These are phyloP conservation scores for Primulina tabacum DNA, from an alignment of 257 asterid species.

Conservation along the genomic window DNA sequence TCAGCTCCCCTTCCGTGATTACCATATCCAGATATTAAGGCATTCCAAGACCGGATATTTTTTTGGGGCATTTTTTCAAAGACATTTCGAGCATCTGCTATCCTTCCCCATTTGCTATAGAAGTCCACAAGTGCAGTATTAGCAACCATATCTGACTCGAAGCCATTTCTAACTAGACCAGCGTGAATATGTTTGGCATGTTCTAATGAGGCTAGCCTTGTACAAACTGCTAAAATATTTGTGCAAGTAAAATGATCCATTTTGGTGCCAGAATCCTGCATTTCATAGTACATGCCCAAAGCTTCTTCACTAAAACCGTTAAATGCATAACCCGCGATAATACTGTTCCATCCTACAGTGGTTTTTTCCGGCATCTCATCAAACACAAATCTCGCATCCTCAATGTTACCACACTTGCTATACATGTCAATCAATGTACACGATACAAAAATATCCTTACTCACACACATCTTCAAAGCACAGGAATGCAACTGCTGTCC, in stretches of 20 bases:
- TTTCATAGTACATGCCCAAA: constrained; percentile 61
- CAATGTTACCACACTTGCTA: constrained; percentile 77
- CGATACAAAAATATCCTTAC: constrained; percentile 51
- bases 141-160: constrained; percentile 63
- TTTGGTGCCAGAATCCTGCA: constrained; percentile 67
- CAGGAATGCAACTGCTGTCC: constrained; percentile 73
- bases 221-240: constrained; percentile 58
- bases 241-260: constrained; percentile 81
- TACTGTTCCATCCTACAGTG: constrained; percentile 77
- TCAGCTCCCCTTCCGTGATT: constrained; percentile 69
- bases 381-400: constrained; percentile 60
- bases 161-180: constrained; percentile 72
- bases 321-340: constrained; percentile 69
- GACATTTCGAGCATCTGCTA: constrained; percentile 72
- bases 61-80: constrained; percentile 69
- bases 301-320: constrained; percentile 84
- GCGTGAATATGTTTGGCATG: constrained; percentile 95
- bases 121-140: constrained; percentile 83
- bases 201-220: constrained; percentile 75
- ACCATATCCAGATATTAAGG: constrained; percentile 77
- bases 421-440: constrained; percentile 85
- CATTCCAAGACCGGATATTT: constrained; percentile 77
- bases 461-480: constrained; percentile 55
- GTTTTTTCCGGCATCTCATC: constrained; percentile 64
- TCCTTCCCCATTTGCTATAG: constrained; percentile 88